Percentiles rank a stretch among this genome's conserved stretches.
Conservation (phyloP, 176 grass and related monocot species). For the Oryza glaberrima region DNA sequence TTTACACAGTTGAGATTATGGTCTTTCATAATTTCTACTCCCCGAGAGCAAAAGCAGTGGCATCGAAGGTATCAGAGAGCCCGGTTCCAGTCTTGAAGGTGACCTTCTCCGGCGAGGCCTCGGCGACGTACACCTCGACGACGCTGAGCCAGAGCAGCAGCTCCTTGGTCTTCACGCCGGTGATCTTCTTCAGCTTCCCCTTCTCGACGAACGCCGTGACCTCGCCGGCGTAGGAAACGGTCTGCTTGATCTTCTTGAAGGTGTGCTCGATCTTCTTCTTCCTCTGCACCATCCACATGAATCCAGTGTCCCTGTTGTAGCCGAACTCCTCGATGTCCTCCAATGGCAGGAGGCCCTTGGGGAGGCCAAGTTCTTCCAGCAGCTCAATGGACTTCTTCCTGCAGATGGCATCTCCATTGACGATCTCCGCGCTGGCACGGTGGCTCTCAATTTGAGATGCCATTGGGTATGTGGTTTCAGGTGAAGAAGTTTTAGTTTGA, state of each 20-base stretch:
- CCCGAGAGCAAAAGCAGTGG: background rate
- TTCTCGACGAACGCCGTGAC: slow-evolving; percentile 16
- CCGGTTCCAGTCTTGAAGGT: slow-evolving; percentile 33
- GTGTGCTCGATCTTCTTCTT: slow-evolving; percentile 45
- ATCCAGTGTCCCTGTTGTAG: background rate
- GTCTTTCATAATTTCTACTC: background rate
- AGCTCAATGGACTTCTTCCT: slow-evolving; percentile 28
- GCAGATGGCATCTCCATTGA: background rate
- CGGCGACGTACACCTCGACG: background rate
- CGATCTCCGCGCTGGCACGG: background rate
- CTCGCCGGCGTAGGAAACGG: background rate
- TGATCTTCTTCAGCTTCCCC: slow-evolving; percentile 29
- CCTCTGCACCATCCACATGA: slow-evolving; percentile 48
- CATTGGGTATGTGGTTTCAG: background rate
- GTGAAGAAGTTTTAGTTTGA: too few species aligned
- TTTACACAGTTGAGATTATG: too few species aligned
- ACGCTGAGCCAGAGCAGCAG: slow-evolving; percentile 46
- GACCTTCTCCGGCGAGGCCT: slow-evolving; percentile 5
- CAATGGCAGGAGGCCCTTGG: slow-evolving; percentile 37
- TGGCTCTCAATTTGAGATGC: background rate
- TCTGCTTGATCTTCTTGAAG: slow-evolving; percentile 51
- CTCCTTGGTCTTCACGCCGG: slow-evolving; percentile 40
- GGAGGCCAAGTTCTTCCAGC: slow-evolving; percentile 38
- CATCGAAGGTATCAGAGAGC: background rate
- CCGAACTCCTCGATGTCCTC: slow-evolving; percentile 43